Evolutionary conservation across 2,329 filamentous ascomycete genomes (phyloP).

Genomic region (Cladobotryum protrusum): DNA sequence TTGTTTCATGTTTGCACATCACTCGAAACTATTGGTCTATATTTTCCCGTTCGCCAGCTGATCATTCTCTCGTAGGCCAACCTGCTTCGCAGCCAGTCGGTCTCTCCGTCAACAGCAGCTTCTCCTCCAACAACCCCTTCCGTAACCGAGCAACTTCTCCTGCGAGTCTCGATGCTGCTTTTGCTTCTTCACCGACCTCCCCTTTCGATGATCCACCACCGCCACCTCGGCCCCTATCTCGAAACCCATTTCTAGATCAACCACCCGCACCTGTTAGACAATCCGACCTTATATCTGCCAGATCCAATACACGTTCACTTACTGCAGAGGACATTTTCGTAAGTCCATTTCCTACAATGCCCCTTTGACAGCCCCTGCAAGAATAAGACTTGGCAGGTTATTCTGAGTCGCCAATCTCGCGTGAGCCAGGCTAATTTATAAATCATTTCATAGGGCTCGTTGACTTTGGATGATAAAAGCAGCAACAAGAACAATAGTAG

Average conservation of each 20-base stretch:
- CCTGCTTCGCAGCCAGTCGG: slow-evolving; percentile 24
- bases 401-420: not conserved
- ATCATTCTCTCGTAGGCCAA: slow-evolving; percentile 16
- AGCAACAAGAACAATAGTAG: no score
- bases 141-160: slow-evolving; percentile 66
- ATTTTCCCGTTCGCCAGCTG: slow-evolving; percentile 7
- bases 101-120: slow-evolving; percentile 49
- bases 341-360: slow-evolving; percentile 37
- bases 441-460: slow-evolving; percentile 50
- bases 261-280: slow-evolving; percentile 34
- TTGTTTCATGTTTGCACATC: slow-evolving; percentile 18
- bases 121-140: slow-evolving; percentile 78
- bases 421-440: slow-evolving; percentile 4
- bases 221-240: slow-evolving; percentile 56
- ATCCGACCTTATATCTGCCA: slow-evolving; percentile 45
- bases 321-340: slow-evolving; percentile 70
- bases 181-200: slow-evolving; percentile 40
- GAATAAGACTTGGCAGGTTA: no score
- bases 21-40: slow-evolving; percentile 7
- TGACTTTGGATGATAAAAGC: slow-evolving; percentile 58
- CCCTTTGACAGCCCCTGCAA: no score
- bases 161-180: slow-evolving; percentile 28
- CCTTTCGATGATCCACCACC: slow-evolving; percentile 51
- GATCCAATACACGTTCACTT: slow-evolving; percentile 41
- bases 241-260: slow-evolving; percentile 69